Percentiles rank a stretch among this genome's conserved stretches.
These are phyloP conservation scores for Saccharomyces hybrid DNA, from an alignment of 1,139 yeast species.

Conservation along the genomic window DNA sequence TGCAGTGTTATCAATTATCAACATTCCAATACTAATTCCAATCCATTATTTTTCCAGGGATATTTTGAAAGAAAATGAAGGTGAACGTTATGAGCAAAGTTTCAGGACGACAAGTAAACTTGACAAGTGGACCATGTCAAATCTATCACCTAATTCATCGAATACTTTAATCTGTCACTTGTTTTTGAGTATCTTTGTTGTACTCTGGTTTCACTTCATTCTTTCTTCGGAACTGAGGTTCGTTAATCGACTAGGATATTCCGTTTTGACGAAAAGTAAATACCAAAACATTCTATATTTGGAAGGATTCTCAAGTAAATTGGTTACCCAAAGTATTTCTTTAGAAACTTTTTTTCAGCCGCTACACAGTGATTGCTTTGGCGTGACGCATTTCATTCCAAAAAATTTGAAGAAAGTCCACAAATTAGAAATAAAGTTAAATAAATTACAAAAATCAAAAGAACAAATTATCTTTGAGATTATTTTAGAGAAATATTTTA, in stretches of 20 bases:
- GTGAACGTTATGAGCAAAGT: slow-evolving; percentile 25
- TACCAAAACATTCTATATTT: slow-evolving; percentile 40
- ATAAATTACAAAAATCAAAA: slow-evolving; percentile 34
- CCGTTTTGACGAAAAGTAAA: slow-evolving; percentile 31
- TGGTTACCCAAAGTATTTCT: slow-evolving; percentile 31
- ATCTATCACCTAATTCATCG: slow-evolving; percentile 45
- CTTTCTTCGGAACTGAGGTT: slow-evolving; percentile 44
- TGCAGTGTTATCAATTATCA: slow-evolving; percentile 42
- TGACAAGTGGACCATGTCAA: slow-evolving; percentile 55
- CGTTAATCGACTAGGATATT: slow-evolving; percentile 31
- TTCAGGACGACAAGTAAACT: slow-evolving; percentile 30
- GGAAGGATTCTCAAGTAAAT: slow-evolving; percentile 41
- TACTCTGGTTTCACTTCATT: slow-evolving; percentile 48
- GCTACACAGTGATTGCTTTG: slow-evolving; percentile 29
- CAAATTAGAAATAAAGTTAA: slow-evolving; percentile 32
- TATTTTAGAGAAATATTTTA: slow-evolving; percentile 16
- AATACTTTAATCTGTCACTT: slow-evolving; percentile 47
- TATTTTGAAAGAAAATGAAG: slow-evolving; percentile 23
- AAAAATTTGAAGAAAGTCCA: slow-evolving; percentile 38
- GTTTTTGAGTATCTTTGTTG: slow-evolving; percentile 43
- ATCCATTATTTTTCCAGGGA: slow-evolving; percentile 44
- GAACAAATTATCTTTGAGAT: slow-evolving; percentile 36
- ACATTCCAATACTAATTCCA: slow-evolving; percentile 50
- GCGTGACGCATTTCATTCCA: slow-evolving; percentile 44
- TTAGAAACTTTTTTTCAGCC: slow-evolving; percentile 31